A percentile compares a stretch with the other conserved stretches of the same genome.
These are phyloP conservation scores for Talaromyces thailandensis DNA, from an alignment of 495 filamentous ascomycete genomes.

Conservation along the genomic window DNA sequence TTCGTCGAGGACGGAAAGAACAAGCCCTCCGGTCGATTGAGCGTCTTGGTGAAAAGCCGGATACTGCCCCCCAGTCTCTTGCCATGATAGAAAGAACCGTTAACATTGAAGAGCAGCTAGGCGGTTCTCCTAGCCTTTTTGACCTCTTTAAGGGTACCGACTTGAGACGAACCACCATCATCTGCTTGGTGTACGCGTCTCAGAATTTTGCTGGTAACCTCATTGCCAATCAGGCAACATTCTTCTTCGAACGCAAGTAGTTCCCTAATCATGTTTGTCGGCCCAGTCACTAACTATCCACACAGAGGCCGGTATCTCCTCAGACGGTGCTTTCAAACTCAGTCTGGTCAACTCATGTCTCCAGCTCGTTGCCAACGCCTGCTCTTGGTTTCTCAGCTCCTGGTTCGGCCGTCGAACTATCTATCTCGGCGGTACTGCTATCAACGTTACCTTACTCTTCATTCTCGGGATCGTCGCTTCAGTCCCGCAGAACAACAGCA, in stretches of 20 bases:
- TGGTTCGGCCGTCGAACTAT: constrained; percentile 38
- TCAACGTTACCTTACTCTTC: constrained; percentile 22
- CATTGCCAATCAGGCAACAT: constrained; percentile 13
- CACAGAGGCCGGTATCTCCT: constrained; percentile 18
- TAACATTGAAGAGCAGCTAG: constrained; percentile 53
- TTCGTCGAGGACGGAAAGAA: constrained; percentile 58
- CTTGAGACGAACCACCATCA: constrained; percentile 56
- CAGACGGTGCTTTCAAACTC: constrained; percentile 21
- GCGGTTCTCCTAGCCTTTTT: constrained; percentile 43
- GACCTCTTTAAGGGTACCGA: constrained; percentile 65
- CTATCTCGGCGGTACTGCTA: constrained; percentile 32
- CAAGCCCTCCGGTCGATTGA: constrained; percentile 54
- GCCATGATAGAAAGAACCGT: constrained; percentile 70
- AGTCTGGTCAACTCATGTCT: constrained; percentile 30
- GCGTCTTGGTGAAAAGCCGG: constrained; percentile 49
- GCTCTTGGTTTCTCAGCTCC: constrained; percentile 21
- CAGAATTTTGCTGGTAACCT: constrained; percentile 28
- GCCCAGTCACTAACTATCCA: constrained; percentile 6
- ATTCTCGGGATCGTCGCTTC: constrained; percentile 38
- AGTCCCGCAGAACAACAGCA: constrained; percentile 18
- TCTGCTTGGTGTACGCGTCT: constrained; percentile 44
- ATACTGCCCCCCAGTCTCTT: constrained; percentile 54
- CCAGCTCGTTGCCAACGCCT: constrained; percentile 21
- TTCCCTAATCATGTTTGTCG: not conserved
- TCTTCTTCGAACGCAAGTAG: constrained; percentile 20